Conservation (phyloP, 2,329 filamentous ascomycete genomes). For the Calcarisporium arbuscula region DNA sequence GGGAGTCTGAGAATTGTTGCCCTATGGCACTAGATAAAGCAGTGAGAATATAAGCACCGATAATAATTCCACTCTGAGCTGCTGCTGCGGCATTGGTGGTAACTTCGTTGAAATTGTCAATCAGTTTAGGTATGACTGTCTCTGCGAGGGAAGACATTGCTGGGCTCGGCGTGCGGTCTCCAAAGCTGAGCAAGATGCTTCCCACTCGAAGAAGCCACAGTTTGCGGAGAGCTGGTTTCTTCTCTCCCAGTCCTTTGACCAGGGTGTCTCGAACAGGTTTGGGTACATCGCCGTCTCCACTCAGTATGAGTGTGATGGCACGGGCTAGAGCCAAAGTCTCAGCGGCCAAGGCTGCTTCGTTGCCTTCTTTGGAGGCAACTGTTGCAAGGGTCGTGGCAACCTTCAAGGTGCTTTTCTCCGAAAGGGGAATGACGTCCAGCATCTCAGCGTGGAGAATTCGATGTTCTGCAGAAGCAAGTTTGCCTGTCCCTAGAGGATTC, state of each 20-base stretch:
- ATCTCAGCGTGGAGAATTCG: constrained; percentile 78
- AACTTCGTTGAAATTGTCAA: constrained; percentile 72
- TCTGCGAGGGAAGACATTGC: constrained; percentile 47
- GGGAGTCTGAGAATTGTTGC: constrained; percentile 47
- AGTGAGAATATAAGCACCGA: constrained; percentile 68
- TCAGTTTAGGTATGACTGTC: constrained; percentile 45
- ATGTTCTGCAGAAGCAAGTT: constrained; percentile 79
- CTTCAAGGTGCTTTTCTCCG: constrained; percentile 56
- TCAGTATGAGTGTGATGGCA: constrained; percentile 57
- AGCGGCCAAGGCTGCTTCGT: constrained; percentile 71
- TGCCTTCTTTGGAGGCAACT: constrained; percentile 76
- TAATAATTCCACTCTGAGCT: constrained; percentile 75
- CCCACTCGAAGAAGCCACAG: constrained; percentile 75
- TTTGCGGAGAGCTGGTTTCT: constrained; percentile 69
- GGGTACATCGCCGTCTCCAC: constrained; percentile 54
- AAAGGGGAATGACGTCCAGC: constrained; percentile 58
- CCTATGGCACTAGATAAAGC: constrained; percentile 54
- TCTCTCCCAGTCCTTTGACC: constrained; percentile 77
- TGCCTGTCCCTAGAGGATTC: constrained; percentile 72
- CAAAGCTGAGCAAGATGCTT: constrained; percentile 56
- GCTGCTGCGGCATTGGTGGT: constrained; percentile 70
- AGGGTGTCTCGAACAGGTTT: constrained; percentile 65
- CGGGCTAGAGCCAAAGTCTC: constrained; percentile 67
- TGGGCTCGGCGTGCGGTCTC: constrained; percentile 39
- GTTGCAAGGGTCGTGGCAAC: constrained; percentile 60